Conservation (phyloP, 257 asterid species). For the Solanum clarkiae region DNA sequence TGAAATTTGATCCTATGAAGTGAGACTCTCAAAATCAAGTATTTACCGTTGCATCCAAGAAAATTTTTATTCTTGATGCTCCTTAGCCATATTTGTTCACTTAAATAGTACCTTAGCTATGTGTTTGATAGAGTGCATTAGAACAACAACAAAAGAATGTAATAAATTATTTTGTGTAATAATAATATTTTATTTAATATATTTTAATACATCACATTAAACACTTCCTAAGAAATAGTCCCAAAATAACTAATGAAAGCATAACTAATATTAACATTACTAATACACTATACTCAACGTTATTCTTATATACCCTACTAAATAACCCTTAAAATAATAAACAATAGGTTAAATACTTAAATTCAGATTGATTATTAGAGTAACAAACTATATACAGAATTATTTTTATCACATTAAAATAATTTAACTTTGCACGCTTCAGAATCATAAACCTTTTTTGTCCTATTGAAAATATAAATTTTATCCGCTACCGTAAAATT, state of each 20-base stretch:
- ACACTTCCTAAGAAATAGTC: background rate
- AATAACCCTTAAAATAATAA: background rate
- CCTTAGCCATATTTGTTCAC: background rate
- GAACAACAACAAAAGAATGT: background rate
- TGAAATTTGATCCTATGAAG: no score
- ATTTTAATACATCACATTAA: background rate
- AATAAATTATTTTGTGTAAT: no score
- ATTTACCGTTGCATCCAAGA: no score
- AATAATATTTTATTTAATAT: no score
- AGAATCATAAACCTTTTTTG: background rate
- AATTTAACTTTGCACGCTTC: background rate
- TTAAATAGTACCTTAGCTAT: background rate
- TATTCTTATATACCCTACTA: background rate
- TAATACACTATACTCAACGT: background rate
- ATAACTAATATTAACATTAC: background rate
- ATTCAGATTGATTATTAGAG: background rate
- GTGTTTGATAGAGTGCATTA: background rate
- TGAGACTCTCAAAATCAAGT: no score
- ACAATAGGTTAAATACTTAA: background rate
- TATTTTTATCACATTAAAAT: background rate
- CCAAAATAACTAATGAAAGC: background rate
- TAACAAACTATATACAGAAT: background rate
- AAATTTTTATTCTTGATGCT: background rate
- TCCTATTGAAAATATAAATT: background rate
- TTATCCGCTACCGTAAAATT: background rate